Evolutionary conservation across 208 protist species (phyloP).

Genomic region (Leishmania tarentolae): DNA sequence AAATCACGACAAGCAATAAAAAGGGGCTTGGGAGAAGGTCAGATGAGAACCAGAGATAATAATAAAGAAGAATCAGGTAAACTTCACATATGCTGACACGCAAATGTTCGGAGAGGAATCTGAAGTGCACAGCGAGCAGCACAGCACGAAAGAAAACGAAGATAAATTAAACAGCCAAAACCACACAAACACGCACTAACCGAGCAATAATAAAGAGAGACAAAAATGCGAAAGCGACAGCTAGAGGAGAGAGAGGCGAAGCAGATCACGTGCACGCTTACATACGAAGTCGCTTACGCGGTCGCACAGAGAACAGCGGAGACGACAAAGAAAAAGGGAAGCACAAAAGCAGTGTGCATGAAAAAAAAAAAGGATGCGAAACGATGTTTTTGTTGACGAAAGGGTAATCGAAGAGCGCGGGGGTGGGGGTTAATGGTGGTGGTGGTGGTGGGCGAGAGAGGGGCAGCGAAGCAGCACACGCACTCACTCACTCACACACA

Average conservation of each 20-base stretch:
- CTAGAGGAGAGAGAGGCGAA: not conserved
- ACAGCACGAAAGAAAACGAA: slow-evolving; percentile 3
- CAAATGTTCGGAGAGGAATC: not conserved
- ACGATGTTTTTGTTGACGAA: not conserved
- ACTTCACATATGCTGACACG: not conserved
- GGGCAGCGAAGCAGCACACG: not conserved
- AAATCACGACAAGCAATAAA: not conserved
- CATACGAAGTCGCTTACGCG: not conserved
- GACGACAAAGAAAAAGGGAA: not conserved
- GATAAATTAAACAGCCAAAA: not conserved
- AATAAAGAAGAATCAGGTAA: not conserved
- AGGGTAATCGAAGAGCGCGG: not conserved
- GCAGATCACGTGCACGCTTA: not conserved
- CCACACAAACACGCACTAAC: not conserved
- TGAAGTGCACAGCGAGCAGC: not conserved
- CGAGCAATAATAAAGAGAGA: not conserved
- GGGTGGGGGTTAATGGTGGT: not conserved
- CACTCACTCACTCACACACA: not conserved
- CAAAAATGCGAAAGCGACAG: not conserved
- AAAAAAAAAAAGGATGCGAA: not conserved
- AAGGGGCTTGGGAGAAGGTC: too few species aligned
- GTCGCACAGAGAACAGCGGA: not conserved
- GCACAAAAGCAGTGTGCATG: not conserved
- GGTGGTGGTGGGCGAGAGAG: not conserved
- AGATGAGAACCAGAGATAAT: not conserved